phyloP scores from a whole-genome alignment of 208 protist genomes.

The Wallacemonas sp. region DNA sequence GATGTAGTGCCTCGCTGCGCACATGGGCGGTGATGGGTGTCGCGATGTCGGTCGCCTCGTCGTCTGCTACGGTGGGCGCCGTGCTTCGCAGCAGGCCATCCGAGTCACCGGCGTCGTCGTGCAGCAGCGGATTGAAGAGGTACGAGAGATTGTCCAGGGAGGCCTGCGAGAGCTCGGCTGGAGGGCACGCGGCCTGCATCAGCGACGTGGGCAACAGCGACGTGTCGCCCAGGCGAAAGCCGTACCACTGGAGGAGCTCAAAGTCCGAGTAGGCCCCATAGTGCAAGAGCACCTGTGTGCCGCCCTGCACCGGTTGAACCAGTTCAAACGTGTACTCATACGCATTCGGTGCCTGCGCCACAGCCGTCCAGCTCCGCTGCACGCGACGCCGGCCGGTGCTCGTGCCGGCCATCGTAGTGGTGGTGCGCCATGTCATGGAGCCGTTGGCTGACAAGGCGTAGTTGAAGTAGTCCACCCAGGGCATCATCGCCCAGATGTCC shows the following conservation, averaged over 20 bases:
- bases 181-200: background rate
- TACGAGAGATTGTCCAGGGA: background rate
- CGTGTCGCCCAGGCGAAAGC: conserved; percentile 80
- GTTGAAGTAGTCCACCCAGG: conserved; percentile 93
- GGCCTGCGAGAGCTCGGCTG: conserved; percentile 1
- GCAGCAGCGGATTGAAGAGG: background rate
- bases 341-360: conserved; percentile 25
- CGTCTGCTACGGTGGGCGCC: background rate
- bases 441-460: conserved; percentile 74
- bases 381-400: conserved; percentile 17
- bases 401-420: background rate
- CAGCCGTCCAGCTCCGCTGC: too few species aligned
- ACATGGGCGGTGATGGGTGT: too few species aligned
- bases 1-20: background rate
- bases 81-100: background rate
- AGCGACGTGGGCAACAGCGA: conserved; percentile 44
- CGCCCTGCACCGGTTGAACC: conserved; percentile 26
- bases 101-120: background rate
- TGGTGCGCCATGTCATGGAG: conserved; percentile 47
- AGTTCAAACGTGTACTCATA: conserved; percentile 67
- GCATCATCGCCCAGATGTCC: conserved; percentile 91
- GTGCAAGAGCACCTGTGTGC: conserved; percentile 77
- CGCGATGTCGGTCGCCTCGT: too few species aligned
- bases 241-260: conserved; percentile 91
- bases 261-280: conserved; percentile 90